Base-by-base conservation (phyloP, 257 asterid species). In the Petrea volubilis region DNA sequence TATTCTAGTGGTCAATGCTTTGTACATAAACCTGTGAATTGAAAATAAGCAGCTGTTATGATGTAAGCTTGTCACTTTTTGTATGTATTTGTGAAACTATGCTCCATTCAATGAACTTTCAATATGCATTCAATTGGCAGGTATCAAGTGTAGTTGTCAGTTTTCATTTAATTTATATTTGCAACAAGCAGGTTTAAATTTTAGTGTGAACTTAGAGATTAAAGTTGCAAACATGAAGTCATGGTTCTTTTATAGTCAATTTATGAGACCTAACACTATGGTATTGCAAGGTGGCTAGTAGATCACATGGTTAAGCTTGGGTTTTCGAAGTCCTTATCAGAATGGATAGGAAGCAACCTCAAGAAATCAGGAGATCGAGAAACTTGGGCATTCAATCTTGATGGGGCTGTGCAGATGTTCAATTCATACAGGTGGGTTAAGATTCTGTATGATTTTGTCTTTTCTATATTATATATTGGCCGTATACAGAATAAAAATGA, bases 261-360 rank as follows among this genome's bases (percentile, higher is more conserved):
- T 66, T 59, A 71, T 61, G 25, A 12, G 14, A 61, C 58, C 61
- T 52, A 63, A 70, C 74, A 43, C 24, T 66, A 25, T 69, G 52
- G 38, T 60, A 21, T 46, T 58, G 57, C 53, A 74, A 90, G 98
- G 87, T 92, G 99, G 99, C 78, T 95, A 77, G 96, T 92, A n/a
- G 97, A 92, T 76, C 90, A 87, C 85, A 71, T 95, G 96, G 74
- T 83, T 74, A 60, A 83, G 76, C 93, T 86, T 7, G 96, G 98
- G 67, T 95, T 89, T 84, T 92, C 99, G 1, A 88, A 84, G 85
- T 87, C 91, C n/a, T 66, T 95, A 70, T 87, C 98, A 27, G 76
- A 87, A 43, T 92, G 99, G 99, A 73, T 95, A 55, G 99, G 96
- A 51, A 95, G 96, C 83, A 95, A 92, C 84, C 89, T 95, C 73